phyloP scores from a whole-genome alignment of 768 basidiomycete species.

The Tricholoma furcatifolium region DNA sequence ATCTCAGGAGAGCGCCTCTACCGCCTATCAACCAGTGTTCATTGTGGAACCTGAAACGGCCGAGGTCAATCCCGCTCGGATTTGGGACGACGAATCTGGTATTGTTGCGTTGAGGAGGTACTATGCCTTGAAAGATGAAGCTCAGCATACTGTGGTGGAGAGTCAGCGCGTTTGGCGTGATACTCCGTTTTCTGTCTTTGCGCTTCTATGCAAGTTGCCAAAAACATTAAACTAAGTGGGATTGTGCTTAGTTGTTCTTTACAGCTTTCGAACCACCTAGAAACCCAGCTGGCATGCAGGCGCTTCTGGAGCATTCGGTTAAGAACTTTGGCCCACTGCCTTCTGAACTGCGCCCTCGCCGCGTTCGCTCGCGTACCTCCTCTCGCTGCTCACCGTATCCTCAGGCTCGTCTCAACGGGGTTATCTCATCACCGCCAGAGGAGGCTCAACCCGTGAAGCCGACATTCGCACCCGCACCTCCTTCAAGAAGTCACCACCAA shows the following conservation, averaged over 20 bases:
- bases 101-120: constrained; percentile 64
- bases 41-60: constrained; percentile 57
- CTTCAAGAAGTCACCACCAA: constrained; percentile 48
- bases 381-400: constrained; percentile 79
- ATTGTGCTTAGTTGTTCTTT: constrained; percentile 9
- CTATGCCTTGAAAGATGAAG: constrained; percentile 69
- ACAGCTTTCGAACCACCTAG: constrained; percentile 71
- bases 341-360: constrained; percentile 62
- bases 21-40: constrained; percentile 43
- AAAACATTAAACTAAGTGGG: background rate
- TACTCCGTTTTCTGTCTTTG: constrained; percentile 72
- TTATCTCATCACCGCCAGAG: constrained; percentile 41
- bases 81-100: constrained; percentile 72
- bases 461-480: constrained; percentile 17
- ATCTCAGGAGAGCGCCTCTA: constrained; percentile 36
- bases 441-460: constrained; percentile 22
- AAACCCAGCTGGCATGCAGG: constrained; percentile 66
- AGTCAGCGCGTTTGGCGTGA: constrained; percentile 67
- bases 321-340: constrained; percentile 74
- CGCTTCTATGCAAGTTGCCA: constrained; percentile 61
- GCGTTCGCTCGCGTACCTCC: constrained; percentile 62
- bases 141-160: constrained; percentile 60
- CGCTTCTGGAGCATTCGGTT: constrained; percentile 69
- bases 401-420: constrained; percentile 42
- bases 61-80: constrained; percentile 35